Conservation (phyloP, 2,329 filamentous ascomycete genomes). For the Cercospora citrullina region DNA sequence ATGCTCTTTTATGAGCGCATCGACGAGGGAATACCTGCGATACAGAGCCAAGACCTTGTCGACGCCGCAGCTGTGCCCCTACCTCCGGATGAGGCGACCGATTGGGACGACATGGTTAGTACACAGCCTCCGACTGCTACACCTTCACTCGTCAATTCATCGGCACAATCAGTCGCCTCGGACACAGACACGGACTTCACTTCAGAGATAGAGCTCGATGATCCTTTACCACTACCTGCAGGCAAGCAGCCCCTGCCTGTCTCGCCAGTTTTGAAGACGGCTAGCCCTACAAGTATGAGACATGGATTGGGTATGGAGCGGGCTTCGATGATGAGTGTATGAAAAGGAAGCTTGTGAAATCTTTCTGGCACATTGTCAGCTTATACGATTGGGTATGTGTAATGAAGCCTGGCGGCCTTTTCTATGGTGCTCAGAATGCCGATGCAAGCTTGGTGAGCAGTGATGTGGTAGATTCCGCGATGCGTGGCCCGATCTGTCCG, state of each 20-base stretch:
- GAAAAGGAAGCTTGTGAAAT: not conserved
- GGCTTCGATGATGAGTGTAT: constrained; percentile 16
- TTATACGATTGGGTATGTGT: constrained; percentile 2
- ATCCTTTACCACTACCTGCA: not conserved
- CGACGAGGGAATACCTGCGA: not conserved
- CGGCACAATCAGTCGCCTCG: constrained; percentile 23
- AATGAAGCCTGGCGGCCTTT: not conserved
- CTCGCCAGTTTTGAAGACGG: constrained; percentile 12
- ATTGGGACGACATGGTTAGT: constrained; percentile 21
- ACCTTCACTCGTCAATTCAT: constrained; percentile 24
- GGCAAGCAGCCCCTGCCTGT: constrained; percentile 3
- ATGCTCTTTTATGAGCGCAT: constrained; percentile 92
- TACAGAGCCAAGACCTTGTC: not conserved
- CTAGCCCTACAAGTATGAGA: constrained; percentile 8
- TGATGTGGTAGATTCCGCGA: not conserved
- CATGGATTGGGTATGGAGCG: constrained; percentile 6
- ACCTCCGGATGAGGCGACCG: constrained; percentile 23
- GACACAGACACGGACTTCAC: constrained; percentile 23
- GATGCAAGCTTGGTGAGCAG: not conserved
- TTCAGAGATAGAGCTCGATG: not conserved
- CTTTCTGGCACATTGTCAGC: not conserved
- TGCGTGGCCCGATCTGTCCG: not conserved
- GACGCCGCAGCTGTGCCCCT: constrained; percentile 23
- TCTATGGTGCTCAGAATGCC: not conserved
- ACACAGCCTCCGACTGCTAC: constrained; percentile 16